phyloP scores from a whole-genome alignment of 78 protist genomes.

The Isochrysis galbana region DNA sequence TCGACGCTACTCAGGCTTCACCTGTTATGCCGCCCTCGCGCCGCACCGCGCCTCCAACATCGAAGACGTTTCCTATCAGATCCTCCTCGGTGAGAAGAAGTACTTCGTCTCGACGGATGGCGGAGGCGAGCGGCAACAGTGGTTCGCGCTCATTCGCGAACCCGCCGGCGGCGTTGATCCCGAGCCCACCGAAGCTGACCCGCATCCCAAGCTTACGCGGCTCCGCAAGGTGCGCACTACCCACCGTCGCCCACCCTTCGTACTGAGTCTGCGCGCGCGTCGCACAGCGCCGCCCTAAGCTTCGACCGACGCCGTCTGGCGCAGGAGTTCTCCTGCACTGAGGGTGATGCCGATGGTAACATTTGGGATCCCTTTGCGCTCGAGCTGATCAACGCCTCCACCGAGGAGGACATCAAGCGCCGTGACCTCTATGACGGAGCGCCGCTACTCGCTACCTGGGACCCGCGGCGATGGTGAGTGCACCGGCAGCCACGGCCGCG shows the following conservation, averaged over 20 bases:
- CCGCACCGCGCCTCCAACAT: conserved; percentile 24
- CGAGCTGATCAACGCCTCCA: conserved; percentile 6
- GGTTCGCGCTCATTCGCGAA: conserved; percentile 24
- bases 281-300: too few species aligned
- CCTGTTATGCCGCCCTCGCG: conserved; percentile 21
- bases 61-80: conserved; percentile 24
- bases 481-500: too few species aligned
- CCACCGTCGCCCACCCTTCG: too few species aligned
- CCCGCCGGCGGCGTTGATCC: conserved; percentile 2
- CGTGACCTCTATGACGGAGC: not conserved
- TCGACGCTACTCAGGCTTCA: conserved; percentile 24
- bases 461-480: not conserved
- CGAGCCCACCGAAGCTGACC: not conserved
- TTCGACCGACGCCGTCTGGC: too few species aligned
- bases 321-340: not conserved
- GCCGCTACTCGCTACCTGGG: not conserved
- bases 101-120: conserved; percentile 26
- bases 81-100: conserved; percentile 9
- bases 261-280: too few species aligned
- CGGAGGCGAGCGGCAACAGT: conserved; percentile 34
- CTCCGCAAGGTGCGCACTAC: too few species aligned
- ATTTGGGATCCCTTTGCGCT: conserved; percentile 17
- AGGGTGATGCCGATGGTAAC: conserved; percentile 1
- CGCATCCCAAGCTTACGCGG: not conserved
- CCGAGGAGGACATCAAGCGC: not conserved